phyloP scores from a whole-genome alignment of 805 yeast genomes.

The Saccharomycodes ludwigii region DNA sequence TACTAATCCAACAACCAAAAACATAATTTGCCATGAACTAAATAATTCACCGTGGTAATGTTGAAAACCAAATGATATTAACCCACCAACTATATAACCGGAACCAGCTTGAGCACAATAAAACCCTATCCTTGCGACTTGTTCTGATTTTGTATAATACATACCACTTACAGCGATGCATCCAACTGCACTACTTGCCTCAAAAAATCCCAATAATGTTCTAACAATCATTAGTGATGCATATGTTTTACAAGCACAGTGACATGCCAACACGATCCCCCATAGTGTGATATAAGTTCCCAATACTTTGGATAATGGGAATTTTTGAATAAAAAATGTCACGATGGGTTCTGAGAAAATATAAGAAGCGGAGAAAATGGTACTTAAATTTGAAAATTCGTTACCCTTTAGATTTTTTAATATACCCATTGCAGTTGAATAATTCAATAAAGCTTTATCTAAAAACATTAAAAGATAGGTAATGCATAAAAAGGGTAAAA shows the following conservation, averaged over 20 bases:
- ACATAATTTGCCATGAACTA: conserved; percentile 51
- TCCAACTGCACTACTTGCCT: conserved; percentile 44
- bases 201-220: conserved; percentile 41
- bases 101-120: conserved; percentile 50
- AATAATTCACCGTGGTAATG: conserved; percentile 31
- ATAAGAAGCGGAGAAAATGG: conserved; percentile 41
- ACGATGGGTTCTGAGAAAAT: conserved; percentile 43
- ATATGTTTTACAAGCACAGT: conserved; percentile 39
- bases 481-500: conserved; percentile 38
- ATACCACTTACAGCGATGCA: conserved; percentile 45
- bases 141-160: conserved; percentile 47
- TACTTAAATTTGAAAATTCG: conserved; percentile 40
- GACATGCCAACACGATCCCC: conserved; percentile 41
- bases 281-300: conserved; percentile 35
- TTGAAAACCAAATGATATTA: conserved; percentile 40
- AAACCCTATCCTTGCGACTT: conserved; percentile 38
- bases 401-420: conserved; percentile 33
- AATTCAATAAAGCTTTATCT: conserved; percentile 46
- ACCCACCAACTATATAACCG: conserved; percentile 33
- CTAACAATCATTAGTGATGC: conserved; percentile 45
- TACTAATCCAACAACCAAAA: conserved; percentile 40
- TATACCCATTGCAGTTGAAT: conserved; percentile 57
- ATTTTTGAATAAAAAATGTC: conserved; percentile 34
- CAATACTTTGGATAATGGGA: conserved; percentile 41
- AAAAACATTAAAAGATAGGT: conserved; percentile 46